Base-by-base conservation (phyloP, 306 rosid genomes). In the Oxytropis ochrocephala region DNA sequence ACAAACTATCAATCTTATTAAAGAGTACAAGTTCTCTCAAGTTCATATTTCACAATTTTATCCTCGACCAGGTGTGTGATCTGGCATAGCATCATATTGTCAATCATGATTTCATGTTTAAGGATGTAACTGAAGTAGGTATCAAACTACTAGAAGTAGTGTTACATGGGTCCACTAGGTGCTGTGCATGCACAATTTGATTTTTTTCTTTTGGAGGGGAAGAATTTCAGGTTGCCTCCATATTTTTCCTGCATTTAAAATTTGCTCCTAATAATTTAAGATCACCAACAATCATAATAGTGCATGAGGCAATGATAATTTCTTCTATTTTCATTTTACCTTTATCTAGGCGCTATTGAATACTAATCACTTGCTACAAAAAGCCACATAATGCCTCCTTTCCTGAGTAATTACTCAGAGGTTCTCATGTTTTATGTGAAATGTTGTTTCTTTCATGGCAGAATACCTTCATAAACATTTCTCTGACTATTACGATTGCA, bases 1-100 rank as follows among this genome's bases (percentile, higher is more conserved):
- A 59, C 87, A 87, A 78, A 94, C 99, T 43, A 71, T 89, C 61
- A 70, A 83, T 82, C 96, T 94, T 46, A 74, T 91, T 65, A 74
- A 81, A 60, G 87, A 87, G 58, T 94, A 91, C 89, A 82, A 87
- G 80, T 80, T 94, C 44, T 33, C 97, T 51, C 99, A 94, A 84
- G 95, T 94, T 83, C 99, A 94, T 75, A 91, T 94, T 75, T 94
- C 97, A 41, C 99, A 94, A 76, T 94, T 94, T 80, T 94, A 94
- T 84, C 96, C 99, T 71, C 96, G 99, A 70, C 99, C 99, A 72
- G 97, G 98, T 88, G 69, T 44, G 59, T 70, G 61, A 67, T 9
- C 60, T 48, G 47, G 14, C 16, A 29, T 30, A 48, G 41, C 48
- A 58, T 43, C 51, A 59, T 64, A 49, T 24, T 47, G 36, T 33